These are phyloP conservation scores for Phytopythium montanum DNA, from an alignment of 352 stramenopile species.

Conservation along the genomic window DNA sequence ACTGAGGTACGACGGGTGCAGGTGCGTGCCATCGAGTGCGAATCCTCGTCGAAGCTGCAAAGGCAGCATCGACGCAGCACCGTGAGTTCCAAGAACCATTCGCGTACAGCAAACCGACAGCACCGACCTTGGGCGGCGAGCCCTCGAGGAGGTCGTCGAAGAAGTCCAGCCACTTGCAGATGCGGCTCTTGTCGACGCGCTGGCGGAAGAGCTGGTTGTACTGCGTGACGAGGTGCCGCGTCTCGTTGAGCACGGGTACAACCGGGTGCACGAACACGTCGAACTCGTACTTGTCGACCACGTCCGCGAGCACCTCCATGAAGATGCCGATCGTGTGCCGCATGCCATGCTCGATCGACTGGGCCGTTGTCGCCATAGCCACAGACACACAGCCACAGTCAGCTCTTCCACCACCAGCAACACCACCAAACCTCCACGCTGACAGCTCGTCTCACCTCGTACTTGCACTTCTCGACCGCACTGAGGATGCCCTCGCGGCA, in stretches of 20 bases:
- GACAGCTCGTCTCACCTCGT: conserved; percentile 45
- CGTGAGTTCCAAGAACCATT: background rate
- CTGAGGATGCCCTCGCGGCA: conserved; percentile 91
- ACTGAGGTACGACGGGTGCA: conserved; percentile 70
- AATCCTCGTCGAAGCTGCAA: conserved; percentile 47
- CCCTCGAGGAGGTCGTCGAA: conserved; percentile 74
- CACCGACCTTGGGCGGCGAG: conserved; percentile 37
- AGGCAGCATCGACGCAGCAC: background rate
- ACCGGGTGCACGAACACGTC: conserved; percentile 84
- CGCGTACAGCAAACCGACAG: background rate
- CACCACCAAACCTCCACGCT: background rate
- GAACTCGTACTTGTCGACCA: conserved; percentile 60
- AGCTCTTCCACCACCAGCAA: background rate
- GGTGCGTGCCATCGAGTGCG: conserved; percentile 82
- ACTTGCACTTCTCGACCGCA: conserved; percentile 85
- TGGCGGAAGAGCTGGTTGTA: conserved; percentile 80
- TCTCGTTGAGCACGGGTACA: conserved; percentile 88
- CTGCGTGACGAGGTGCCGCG: conserved; percentile 67
- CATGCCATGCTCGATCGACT: conserved; percentile 82
- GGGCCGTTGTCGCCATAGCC: background rate
- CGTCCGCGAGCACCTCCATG: conserved; percentile 50
- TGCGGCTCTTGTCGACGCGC: conserved; percentile 29
- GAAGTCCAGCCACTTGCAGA: conserved; percentile 87
- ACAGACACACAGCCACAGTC: background rate
- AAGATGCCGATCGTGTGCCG: conserved; percentile 75